Evolutionary conservation across 257 asterid genomes (phyloP).

Genomic region (Solanum appendiculatum): DNA sequence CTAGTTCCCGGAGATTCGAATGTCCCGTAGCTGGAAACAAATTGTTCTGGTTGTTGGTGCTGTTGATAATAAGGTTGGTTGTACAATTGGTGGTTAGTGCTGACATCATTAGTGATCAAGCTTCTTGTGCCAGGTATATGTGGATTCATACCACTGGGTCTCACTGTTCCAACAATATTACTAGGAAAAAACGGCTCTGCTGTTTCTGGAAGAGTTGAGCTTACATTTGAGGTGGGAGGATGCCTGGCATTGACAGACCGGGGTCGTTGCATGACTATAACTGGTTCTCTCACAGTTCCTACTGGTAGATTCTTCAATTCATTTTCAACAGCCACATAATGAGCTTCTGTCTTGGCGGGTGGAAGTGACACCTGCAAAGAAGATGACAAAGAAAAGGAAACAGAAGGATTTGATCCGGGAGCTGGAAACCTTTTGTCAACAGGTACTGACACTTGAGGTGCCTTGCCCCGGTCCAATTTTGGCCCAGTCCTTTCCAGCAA

Average conservation of each 20-base stretch:
- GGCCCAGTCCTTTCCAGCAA: conserved; percentile 45
- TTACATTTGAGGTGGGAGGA: conserved; percentile 24
- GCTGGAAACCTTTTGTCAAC: conserved; percentile 57
- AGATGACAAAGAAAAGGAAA: conserved; percentile 29
- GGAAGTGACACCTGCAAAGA: conserved; percentile 40
- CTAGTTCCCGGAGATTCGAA: conserved; percentile 20
- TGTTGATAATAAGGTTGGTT: conserved; percentile 38
- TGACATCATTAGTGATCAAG: conserved; percentile 12
- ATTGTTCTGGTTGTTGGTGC: conserved; percentile 19
- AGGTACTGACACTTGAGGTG: conserved; percentile 36
- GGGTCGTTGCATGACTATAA: conserved; percentile 48
- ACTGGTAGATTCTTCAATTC: conserved; percentile 53
- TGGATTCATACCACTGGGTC: conserved; percentile 27
- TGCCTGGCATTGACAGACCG: conserved; percentile 25
- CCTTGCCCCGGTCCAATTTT: conserved; percentile 57
- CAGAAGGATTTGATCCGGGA: conserved; percentile 30
- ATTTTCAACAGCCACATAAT: conserved; percentile 22
- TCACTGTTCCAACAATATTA: conserved; percentile 18
- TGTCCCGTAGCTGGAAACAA: conserved; percentile 25
- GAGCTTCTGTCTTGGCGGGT: conserved; percentile 32
- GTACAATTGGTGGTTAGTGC: conserved; percentile 27
- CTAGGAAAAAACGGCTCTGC: conserved; percentile 29
- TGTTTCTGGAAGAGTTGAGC: conserved; percentile 41
- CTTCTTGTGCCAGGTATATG: conserved; percentile 31
- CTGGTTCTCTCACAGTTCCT: conserved; percentile 62